These are phyloP conservation scores for Leishmania major DNA, from an alignment of 208 protist genomes.

Conservation along the genomic window DNA sequence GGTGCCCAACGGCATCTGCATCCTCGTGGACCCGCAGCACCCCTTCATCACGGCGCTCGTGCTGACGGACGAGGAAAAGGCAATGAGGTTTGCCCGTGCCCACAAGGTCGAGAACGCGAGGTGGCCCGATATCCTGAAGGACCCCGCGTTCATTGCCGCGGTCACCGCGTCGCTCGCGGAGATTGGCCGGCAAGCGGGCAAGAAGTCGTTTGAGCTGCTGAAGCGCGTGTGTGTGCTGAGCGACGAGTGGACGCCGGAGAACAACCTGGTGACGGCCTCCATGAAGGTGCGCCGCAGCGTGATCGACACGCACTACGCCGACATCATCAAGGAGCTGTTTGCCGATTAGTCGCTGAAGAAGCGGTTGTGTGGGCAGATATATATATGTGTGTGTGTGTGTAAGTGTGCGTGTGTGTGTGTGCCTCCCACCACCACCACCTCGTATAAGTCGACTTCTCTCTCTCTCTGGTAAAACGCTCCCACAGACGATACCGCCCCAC, in stretches of 20 bases:
- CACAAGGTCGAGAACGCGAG: conserved; percentile 28
- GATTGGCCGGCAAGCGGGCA: conserved; percentile 45
- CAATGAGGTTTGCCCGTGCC: conserved; percentile 45
- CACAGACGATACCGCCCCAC: background rate
- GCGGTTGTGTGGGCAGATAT: background rate
- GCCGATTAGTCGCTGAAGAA: conserved; percentile 14
- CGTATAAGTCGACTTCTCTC: too few species aligned
- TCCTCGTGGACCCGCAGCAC: conserved; percentile 63
- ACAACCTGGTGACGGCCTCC: conserved; percentile 78
- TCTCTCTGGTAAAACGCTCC: too few species aligned
- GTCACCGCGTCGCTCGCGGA: conserved; percentile 38
- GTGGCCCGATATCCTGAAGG: conserved; percentile 45
- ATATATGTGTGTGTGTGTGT: background rate
- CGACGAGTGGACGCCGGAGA: conserved; percentile 89
- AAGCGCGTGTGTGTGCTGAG: conserved; percentile 53
- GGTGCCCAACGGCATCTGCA: conserved; percentile 65
- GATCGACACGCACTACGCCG: conserved; percentile 69
- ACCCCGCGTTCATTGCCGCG: conserved; percentile 35
- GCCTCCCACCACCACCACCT: too few species aligned
- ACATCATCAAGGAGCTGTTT: conserved; percentile 70
- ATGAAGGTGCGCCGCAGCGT: conserved; percentile 71
- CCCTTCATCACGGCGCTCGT: conserved; percentile 66
- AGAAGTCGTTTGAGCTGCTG: conserved; percentile 75
- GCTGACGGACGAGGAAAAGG: conserved; percentile 67
- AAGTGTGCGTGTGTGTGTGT: too few species aligned